Base-by-base conservation (phyloP, 257 asterid genomes). In the Gynochthodes officinalis region DNA sequence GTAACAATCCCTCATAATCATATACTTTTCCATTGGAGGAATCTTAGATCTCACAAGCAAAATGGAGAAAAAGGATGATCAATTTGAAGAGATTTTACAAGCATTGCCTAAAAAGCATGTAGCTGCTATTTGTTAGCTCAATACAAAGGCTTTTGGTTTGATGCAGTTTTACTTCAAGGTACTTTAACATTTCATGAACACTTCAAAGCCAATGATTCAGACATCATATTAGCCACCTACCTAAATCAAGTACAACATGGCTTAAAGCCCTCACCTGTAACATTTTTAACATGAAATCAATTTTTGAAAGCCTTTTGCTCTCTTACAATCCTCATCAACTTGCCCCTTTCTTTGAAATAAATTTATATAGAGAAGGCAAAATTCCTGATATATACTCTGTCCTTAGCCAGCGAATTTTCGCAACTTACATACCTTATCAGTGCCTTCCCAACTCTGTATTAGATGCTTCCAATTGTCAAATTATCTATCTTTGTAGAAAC, bases 221-320 rank as follows among this genome's bases (percentile, higher is more conserved):
- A 80, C 63, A 37, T 80, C 27, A 13, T 80, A 16, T 70, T 76
- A 3, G 58, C 69, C 61, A 58, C 78, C 7, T 71, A 4, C 80
- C 83, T 19, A 80, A 80, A 72, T 80, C 50, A 3, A 80, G 81
- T 37, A 80, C 84, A 9, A 72, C 80, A 4, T 72, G 76, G 81
- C 11, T 80, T 14, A 80, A 80, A 54, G 78, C 81, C 33, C 19
- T 73, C 18, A 16, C 64, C 1, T 70, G 53, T 49, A 21, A 68
- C 59, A 3, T 74, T 32, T 3, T 70, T n/a, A 74, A 78, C 23
- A 21, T 3, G 3, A 7, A 12, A 7, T 70, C 76, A 1, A n/a
- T 53, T n/a, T 7, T 18, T 10, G 11, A 70, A 23, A 74, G 71
- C 28, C 84, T 80, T 8, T 58, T 81, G 28, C 64, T 64, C 12